A percentile compares a stretch with the other conserved stretches of the same genome.
phyloP scores from a whole-genome alignment of 2,329 filamentous ascomycete species.

The Pochonia chlamydosporia region DNA sequence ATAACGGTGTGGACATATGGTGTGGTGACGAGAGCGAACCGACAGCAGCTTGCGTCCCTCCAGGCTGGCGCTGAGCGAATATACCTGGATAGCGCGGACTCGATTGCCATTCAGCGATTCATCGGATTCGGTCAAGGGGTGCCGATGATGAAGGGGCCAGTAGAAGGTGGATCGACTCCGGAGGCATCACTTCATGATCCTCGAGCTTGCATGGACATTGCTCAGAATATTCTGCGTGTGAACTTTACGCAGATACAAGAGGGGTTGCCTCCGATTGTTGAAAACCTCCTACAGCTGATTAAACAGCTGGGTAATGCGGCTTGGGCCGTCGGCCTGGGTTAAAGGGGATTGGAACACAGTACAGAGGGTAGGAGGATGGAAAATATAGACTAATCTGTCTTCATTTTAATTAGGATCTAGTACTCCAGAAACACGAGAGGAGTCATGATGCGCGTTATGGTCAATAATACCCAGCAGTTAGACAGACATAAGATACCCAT shows the following conservation, averaged over 20 bases:
- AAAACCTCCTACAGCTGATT: conserved; percentile 60
- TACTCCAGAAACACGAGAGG: too few relatives aligned
- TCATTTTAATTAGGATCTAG: too few relatives aligned
- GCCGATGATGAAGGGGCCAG: conserved; percentile 40
- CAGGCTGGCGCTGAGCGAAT: conserved; percentile 34
- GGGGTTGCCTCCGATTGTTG: conserved; percentile 53
- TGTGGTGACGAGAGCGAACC: conserved; percentile 43
- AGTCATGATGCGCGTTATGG: too few relatives aligned
- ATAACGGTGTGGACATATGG: conserved; percentile 66
- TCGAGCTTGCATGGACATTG: conserved; percentile 50
- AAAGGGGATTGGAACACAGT: neutral
- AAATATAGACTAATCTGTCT: too few relatives aligned
- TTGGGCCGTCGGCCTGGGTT: conserved; percentile 29
- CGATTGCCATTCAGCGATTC: conserved; percentile 49
- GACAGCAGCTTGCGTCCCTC: conserved; percentile 22
- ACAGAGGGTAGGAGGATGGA: too few relatives aligned
- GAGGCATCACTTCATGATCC: conserved; percentile 48
- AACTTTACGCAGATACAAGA: conserved; percentile 43
- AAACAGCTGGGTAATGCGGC: conserved; percentile 52
- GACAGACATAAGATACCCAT: too few relatives aligned
- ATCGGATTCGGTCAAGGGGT: conserved; percentile 48
- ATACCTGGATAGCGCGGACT: conserved; percentile 52
- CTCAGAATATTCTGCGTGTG: conserved; percentile 48
- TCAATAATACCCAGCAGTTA: too few relatives aligned
- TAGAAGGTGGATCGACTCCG: conserved; percentile 18